These are phyloP conservation scores for Mycena amicta DNA, from an alignment of 768 basidiomycete genomes.

Conservation along the genomic window DNA sequence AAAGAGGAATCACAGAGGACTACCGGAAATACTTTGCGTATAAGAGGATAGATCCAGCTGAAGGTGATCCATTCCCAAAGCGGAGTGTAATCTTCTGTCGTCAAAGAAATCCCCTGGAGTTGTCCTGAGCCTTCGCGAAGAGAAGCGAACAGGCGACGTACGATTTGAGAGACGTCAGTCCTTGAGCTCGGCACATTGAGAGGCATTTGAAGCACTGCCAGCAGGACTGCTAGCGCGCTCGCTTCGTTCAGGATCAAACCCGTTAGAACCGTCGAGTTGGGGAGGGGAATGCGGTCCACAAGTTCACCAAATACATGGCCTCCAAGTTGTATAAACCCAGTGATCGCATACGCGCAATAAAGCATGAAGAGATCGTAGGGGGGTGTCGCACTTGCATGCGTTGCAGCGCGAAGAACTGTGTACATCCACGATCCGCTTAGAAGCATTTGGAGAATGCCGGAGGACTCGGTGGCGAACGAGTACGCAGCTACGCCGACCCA, in stretches of 20 bases:
- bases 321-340: neutral
- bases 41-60: slow-evolving; percentile 64
- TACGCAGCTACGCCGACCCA: neutral
- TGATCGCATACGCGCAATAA: neutral
- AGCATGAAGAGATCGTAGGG: neutral
- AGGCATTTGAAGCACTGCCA: slow-evolving; percentile 20
- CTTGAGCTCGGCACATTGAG: slow-evolving; percentile 47
- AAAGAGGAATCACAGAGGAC: neutral
- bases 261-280: neutral
- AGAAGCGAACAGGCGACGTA: slow-evolving; percentile 35
- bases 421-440: neutral
- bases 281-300: neutral
- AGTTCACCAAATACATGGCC: neutral
- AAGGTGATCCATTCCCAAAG: slow-evolving; percentile 76
- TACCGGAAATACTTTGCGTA: slow-evolving; percentile 34
- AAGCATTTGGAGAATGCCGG: neutral
- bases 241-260: neutral
- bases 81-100: slow-evolving; percentile 77
- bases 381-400: neutral
- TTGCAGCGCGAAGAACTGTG: neutral
- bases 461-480: neutral
- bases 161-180: slow-evolving; percentile 48
- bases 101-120: slow-evolving; percentile 55
- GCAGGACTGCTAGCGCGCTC: neutral
- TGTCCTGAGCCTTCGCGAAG: neutral